Percentiles rank a stretch among this genome's conserved stretches.
phyloP scores from a whole-genome alignment of 768 basidiomycete species.

The Collybia nuda region DNA sequence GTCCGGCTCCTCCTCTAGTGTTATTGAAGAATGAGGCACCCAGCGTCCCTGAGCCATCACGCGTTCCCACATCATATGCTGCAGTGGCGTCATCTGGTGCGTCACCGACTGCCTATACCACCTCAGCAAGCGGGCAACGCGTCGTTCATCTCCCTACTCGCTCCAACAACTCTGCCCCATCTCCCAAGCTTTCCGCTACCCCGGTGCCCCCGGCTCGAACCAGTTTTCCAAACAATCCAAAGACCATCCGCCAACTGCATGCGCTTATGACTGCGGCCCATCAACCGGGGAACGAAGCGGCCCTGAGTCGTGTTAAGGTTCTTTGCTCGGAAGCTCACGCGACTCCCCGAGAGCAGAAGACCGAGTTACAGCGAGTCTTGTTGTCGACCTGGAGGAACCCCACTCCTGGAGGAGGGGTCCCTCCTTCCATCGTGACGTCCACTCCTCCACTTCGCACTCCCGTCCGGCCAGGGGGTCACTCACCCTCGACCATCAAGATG shows the following conservation, averaged over 20 bases:
- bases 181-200: not conserved
- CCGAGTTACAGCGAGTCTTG: constrained; percentile 40
- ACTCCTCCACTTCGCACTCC: not conserved
- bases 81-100: constrained; percentile 6
- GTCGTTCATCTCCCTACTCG: constrained; percentile 1
- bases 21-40: not conserved
- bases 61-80: constrained; percentile 5
- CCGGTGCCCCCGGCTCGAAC: not conserved
- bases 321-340: constrained; percentile 44
- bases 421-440: constrained; percentile 3
- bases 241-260: constrained; percentile 39
- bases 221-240: constrained; percentile 19
- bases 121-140: not conserved
- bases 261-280: constrained; percentile 42
- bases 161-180: not conserved
- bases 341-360: constrained; percentile 43
- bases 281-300: constrained; percentile 39
- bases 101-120: not conserved
- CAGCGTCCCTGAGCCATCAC: not conserved
- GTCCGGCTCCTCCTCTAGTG: not conserved
- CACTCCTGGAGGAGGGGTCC: constrained; percentile 11
- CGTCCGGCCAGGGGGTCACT: not conserved
- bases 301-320: constrained; percentile 40
- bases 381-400: constrained; percentile 46
- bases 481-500: constrained; percentile 22